phyloP scores from a whole-genome alignment of 1,284 basidiomycete genomes.

The Apiotrichum gamsii region DNA sequence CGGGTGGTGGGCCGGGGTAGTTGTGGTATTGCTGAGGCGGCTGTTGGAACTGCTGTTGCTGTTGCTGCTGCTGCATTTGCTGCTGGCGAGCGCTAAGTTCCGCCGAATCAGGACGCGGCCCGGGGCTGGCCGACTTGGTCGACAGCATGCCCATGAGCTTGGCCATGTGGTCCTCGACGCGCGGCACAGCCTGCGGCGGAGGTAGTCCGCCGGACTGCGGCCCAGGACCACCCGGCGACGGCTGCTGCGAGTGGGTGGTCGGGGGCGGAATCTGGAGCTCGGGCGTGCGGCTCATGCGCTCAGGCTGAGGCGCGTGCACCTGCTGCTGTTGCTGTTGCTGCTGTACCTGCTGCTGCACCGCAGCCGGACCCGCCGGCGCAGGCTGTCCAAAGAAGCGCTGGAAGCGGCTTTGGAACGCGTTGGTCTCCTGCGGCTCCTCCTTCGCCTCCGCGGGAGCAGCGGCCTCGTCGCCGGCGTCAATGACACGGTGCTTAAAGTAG shows the following conservation, averaged over 20 bases:
- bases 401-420: slow-evolving; percentile 36
- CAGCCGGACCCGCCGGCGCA: not conserved
- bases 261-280: no score
- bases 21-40: slow-evolving; percentile 1
- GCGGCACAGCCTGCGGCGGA: not conserved
- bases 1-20: slow-evolving; percentile 9
- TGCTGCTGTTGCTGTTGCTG: not conserved
- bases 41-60: not conserved
- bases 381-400: slow-evolving; percentile 35
- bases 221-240: not conserved
- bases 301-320: not conserved
- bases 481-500: slow-evolving; percentile 32
- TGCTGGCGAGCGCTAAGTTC: slow-evolving; percentile 9
- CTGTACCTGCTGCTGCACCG: not conserved
- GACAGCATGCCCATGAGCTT: slow-evolving; percentile 39
- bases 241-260: not conserved
- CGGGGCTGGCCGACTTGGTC: slow-evolving; percentile 19
- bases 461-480: slow-evolving; percentile 14
- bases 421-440: slow-evolving; percentile 8
- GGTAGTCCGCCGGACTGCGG: not conserved
- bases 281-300: not conserved
- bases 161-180: slow-evolving; percentile 33
- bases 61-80: slow-evolving; percentile 2
- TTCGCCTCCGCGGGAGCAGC: slow-evolving; percentile 9
- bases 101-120: slow-evolving; percentile 8